Evolutionary conservation across 129 eudicot species (phyloP).

Genomic region (Artemisia argyi): DNA sequence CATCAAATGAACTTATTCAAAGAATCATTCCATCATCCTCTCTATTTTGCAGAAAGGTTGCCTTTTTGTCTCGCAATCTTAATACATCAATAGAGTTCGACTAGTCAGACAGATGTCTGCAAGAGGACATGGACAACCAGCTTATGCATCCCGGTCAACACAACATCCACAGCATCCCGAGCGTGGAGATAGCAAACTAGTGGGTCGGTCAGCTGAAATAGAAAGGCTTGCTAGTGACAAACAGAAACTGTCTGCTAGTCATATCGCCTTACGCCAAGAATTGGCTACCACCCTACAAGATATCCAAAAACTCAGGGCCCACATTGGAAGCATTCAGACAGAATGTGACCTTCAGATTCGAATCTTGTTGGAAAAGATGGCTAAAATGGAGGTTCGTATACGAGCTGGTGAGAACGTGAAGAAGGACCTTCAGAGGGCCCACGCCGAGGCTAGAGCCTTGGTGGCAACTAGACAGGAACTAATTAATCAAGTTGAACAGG

Average conservation of each 20-base stretch:
- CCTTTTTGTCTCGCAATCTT: background rate
- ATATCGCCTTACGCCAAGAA: constrained; percentile 71
- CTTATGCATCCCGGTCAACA: constrained; percentile 46
- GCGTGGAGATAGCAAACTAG: constrained; percentile 43
- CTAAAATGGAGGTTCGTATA: constrained; percentile 65
- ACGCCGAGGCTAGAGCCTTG: constrained; percentile 66
- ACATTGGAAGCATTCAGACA: constrained; percentile 66
- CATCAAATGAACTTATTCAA: background rate
- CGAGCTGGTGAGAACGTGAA: constrained; percentile 58
- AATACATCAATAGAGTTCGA: background rate
- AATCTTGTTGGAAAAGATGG: constrained; percentile 72
- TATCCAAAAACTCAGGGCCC: constrained; percentile 56
- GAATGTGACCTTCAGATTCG: constrained; percentile 83
- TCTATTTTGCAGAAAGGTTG: constrained; percentile 16
- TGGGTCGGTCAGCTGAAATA: constrained; percentile 54
- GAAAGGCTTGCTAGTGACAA: constrained; percentile 74
- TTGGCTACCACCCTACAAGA: constrained; percentile 66
- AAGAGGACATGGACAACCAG: constrained; percentile 59
- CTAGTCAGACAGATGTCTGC: constrained; percentile 47
- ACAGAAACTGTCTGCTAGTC: constrained; percentile 59
- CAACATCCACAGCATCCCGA: constrained; percentile 40
- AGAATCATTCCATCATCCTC: constrained; percentile 2
- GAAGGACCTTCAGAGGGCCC: constrained; percentile 68
- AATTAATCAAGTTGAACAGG: constrained; percentile 42
- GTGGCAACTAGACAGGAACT: constrained; percentile 61